Conservation (phyloP, 78 protist species). For the Capsaspora owczarzaki region DNA sequence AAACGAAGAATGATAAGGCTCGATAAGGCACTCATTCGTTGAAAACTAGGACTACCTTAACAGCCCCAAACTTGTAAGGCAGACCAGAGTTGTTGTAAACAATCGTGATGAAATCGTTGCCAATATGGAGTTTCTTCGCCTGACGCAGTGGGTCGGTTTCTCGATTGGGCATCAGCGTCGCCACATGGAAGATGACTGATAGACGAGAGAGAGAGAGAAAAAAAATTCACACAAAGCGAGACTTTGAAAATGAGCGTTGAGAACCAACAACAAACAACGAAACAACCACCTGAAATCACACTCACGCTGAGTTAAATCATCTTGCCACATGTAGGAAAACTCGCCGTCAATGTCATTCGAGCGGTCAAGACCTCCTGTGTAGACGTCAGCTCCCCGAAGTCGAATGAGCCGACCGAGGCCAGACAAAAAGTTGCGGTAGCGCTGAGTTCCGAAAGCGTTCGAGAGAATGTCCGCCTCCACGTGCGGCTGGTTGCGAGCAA, state of each 20-base stretch:
- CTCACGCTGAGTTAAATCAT: not conserved
- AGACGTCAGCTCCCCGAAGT: not conserved
- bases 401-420: not conserved
- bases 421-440: not conserved
- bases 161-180: slow-evolving; percentile 3
- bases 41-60: not conserved
- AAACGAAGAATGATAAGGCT: too few species aligned
- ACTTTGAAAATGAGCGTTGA: not conserved
- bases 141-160: not conserved
- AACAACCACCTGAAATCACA: not conserved
- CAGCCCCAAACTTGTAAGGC: not conserved
- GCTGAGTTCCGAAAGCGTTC: not conserved
- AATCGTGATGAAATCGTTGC: slow-evolving; percentile 1
- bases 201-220: not conserved
- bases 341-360: not conserved
- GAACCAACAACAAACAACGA: not conserved
- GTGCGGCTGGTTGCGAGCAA: not conserved
- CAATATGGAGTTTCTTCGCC: not conserved
- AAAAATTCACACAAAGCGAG: not conserved
- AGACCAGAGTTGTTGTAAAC: not conserved
- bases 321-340: not conserved
- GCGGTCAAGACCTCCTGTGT: slow-evolving; percentile 1
- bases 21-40: not conserved
- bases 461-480: not conserved
- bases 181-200: not conserved